Percentiles rank a stretch among this genome's conserved stretches.
These are phyloP conservation scores for Desmodesmus armatus DNA, from an alignment of 139 green algal genomes.

Conservation along the genomic window DNA sequence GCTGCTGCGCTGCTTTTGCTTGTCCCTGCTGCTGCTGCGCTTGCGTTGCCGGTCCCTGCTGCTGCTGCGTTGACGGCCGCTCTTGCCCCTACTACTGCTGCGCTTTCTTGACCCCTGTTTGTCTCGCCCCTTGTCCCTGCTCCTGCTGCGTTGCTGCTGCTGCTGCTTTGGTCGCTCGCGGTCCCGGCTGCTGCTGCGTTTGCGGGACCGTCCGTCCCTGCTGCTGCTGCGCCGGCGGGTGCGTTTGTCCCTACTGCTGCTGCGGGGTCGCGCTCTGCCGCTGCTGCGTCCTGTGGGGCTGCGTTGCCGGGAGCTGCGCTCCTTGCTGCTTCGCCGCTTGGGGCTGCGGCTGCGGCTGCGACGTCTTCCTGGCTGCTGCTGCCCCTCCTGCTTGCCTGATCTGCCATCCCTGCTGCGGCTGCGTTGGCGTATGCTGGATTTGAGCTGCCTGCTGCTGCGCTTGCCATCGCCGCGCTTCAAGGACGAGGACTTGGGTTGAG, in stretches of 20 bases:
- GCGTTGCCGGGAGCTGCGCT: neutral
- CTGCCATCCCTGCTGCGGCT: conserved; percentile 19
- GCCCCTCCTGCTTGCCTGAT: neutral
- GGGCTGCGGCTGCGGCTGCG: neutral
- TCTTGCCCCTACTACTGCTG: neutral
- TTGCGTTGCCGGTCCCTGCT: neutral
- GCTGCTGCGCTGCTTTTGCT: neutral
- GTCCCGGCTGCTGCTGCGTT: conserved; percentile 16
- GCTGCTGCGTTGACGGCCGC: neutral
- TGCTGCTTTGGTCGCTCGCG: neutral
- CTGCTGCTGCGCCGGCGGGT: neutral
- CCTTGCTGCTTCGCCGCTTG: neutral
- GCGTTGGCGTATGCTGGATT: neutral
- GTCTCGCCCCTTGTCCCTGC: neutral
- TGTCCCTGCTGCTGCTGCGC: conserved; percentile 6
- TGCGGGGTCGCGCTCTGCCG: neutral
- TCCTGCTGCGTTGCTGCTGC: neutral
- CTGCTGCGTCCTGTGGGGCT: conserved; percentile 11
- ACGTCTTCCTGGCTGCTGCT: neutral
- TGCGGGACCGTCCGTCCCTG: neutral
- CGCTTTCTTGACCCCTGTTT: neutral
- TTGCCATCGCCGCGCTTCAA: conserved; percentile 16
- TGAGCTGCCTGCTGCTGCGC: neutral
- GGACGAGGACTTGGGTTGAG: too few relatives aligned
- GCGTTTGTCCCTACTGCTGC: conserved; percentile 21